Percentiles rank a stretch among this genome's conserved stretches.
These are phyloP conservation scores for Solidago caesia DNA, from an alignment of 129 eudicot genomes.

Conservation along the genomic window DNA sequence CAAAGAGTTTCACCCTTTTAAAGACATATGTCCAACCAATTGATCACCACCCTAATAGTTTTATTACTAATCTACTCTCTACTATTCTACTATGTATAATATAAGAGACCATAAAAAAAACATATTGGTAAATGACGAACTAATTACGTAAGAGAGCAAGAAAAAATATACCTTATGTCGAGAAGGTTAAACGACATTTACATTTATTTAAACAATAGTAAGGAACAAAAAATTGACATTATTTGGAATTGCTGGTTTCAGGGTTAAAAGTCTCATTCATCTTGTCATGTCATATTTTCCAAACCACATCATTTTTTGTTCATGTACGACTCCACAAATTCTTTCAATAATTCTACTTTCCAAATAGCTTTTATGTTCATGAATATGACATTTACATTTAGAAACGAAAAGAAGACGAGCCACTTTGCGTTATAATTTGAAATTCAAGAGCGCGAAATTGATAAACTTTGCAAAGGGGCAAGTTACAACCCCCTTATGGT, in stretches of 20 bases:
- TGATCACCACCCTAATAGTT: too few relatives aligned
- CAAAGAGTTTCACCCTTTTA: too few relatives aligned
- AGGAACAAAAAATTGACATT: conserved; percentile 21
- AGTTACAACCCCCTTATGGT: neutral
- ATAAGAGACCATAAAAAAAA: neutral
- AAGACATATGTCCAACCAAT: too few relatives aligned
- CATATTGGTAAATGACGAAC: neutral
- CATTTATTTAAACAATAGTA: neutral
- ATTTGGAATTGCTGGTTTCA: conserved; percentile 1
- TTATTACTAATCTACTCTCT: neutral
- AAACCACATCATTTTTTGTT: conserved; percentile 3
- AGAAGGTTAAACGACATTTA: conserved; percentile 6
- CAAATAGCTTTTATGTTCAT: conserved; percentile 9
- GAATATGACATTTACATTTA: conserved; percentile 23
- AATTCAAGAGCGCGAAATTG: neutral
- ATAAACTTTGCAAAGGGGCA: neutral
- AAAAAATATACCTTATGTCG: neutral
- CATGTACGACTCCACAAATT: neutral
- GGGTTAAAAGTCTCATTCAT: conserved; percentile 5
- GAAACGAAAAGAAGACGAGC: neutral
- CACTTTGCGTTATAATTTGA: neutral
- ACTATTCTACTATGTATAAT: neutral
- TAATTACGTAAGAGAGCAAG: neutral
- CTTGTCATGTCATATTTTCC: conserved; percentile 22
- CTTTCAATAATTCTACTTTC: conserved; percentile 24